These are phyloP conservation scores for Tausonia pullulans DNA, from an alignment of 1,284 basidiomycete species.

Conservation along the genomic window DNA sequence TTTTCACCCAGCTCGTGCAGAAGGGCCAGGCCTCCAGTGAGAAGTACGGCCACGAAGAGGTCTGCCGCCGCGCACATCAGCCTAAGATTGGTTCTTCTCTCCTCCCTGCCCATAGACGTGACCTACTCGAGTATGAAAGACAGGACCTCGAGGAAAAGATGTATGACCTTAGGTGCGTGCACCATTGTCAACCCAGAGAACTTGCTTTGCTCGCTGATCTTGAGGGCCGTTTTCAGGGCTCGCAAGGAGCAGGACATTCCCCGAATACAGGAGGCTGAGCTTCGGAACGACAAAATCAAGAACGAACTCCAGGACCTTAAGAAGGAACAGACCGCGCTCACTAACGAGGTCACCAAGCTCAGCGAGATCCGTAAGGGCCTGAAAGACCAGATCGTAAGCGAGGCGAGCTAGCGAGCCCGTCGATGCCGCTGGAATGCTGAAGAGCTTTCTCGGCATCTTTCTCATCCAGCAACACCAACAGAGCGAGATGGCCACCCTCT, in stretches of 20 bases:
- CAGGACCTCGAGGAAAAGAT: constrained; percentile 30
- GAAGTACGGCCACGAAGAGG: too few species aligned
- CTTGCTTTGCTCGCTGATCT: too few species aligned
- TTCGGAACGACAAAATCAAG: constrained; percentile 51
- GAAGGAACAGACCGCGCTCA: constrained; percentile 48
- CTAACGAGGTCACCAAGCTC: constrained; percentile 20
- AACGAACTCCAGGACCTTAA: constrained; percentile 58
- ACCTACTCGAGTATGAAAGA: not conserved
- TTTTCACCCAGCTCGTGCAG: constrained; percentile 42
- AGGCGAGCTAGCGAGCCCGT: too few species aligned
- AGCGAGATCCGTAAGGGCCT: constrained; percentile 18
- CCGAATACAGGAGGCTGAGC: constrained; percentile 47
- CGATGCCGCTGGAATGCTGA: too few species aligned
- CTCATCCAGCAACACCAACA: not conserved
- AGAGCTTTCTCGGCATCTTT: not conserved
- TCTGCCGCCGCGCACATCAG: too few species aligned
- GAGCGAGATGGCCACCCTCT: constrained; percentile 20
- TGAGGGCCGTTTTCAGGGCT: not conserved
- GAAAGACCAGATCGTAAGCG: constrained; percentile 25
- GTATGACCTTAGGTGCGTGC: constrained; percentile 52
- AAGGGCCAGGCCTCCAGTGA: not conserved
- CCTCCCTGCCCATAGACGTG: not conserved
- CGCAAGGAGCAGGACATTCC: constrained; percentile 59
- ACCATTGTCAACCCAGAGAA: not conserved
- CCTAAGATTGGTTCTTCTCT: not conserved